Percentiles rank a stretch among this genome's conserved stretches.
Conservation (phyloP, 2,329 filamentous ascomycete genomes). For the Ophiocordyceps sinensis region DNA sequence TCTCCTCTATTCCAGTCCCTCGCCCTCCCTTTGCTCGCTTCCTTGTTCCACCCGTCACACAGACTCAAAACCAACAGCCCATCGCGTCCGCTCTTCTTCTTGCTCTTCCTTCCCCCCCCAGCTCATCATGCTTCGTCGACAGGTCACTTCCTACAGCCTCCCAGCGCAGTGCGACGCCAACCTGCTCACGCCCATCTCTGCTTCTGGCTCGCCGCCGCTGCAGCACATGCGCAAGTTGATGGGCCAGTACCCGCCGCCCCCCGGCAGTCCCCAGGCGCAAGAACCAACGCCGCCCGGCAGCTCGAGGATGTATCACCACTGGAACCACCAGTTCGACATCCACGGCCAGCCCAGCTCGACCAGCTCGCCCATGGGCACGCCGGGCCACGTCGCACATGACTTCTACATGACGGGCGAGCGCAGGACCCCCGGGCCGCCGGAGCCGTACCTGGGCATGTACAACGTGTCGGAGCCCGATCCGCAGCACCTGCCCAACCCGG, state of each 20-base stretch:
- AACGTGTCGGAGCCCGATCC: constrained; percentile 18
- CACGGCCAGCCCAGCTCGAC: constrained; percentile 25
- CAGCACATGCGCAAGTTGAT: constrained; percentile 27
- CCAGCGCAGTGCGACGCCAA: constrained; percentile 24
- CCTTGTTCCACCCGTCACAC: neutral
- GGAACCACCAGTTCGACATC: constrained; percentile 25
- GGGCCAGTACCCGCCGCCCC: constrained; percentile 24
- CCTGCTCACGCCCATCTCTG: constrained; percentile 37
- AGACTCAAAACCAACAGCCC: neutral
- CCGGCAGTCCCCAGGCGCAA: constrained; percentile 21
- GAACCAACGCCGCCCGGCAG: constrained; percentile 33
- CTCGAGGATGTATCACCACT: constrained; percentile 29
- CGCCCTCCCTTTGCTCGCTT: neutral
- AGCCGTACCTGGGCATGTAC: constrained; percentile 21
- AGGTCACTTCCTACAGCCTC: constrained; percentile 18
- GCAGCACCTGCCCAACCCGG: constrained; percentile 9
- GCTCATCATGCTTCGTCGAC: constrained; percentile 1
- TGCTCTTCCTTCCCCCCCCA: neutral
- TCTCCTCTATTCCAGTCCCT: neutral
- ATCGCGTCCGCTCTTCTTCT: neutral
- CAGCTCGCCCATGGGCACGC: constrained; percentile 29
- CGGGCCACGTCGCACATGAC: constrained; percentile 18
- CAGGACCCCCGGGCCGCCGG: constrained; percentile 21
- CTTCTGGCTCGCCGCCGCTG: constrained; percentile 31
- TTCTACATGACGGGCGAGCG: constrained; percentile 25